Percentiles rank a stretch among this genome's conserved stretches.
Evolutionary conservation across 192 early-diverging fungal genomes (phyloP).

Genomic region (Coemansia sp.): DNA sequence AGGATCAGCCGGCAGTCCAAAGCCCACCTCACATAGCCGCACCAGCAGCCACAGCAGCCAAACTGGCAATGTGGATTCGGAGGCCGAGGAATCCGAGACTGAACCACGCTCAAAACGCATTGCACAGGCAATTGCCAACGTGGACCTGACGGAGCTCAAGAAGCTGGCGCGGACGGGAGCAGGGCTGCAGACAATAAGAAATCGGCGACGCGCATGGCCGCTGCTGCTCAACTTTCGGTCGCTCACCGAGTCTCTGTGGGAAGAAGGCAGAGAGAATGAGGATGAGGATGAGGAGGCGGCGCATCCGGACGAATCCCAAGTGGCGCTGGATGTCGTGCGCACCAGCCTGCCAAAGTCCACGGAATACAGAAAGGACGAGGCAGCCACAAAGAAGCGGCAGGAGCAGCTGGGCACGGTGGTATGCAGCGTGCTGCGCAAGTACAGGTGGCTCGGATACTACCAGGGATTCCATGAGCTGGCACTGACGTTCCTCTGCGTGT

Average conservation of each 20-base stretch:
- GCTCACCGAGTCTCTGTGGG: constrained; percentile 17
- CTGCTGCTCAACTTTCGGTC: constrained; percentile 48
- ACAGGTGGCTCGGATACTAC: constrained; percentile 70
- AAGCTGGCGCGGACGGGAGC: constrained; percentile 36
- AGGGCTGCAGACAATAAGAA: constrained; percentile 36
- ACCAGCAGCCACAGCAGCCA: constrained; percentile 3
- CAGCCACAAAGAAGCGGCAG: constrained; percentile 52
- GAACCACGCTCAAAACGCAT: constrained; percentile 35
- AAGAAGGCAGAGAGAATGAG: background rate
- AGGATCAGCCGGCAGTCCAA: background rate
- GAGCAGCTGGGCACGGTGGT: constrained; percentile 56
- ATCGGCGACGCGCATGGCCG: constrained; percentile 49
- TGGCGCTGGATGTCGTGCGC: constrained; percentile 42
- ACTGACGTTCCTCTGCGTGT: constrained; percentile 56
- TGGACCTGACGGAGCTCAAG: constrained; percentile 44
- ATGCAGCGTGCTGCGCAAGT: constrained; percentile 52
- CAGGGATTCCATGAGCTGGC: constrained; percentile 62
- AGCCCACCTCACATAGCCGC: constrained; percentile 1
- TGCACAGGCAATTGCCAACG: constrained; percentile 30
- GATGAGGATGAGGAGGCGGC: background rate
- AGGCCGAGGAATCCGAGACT: background rate
- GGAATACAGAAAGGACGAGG: constrained; percentile 27
- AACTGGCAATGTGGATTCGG: background rate
- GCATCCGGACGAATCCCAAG: constrained; percentile 45
- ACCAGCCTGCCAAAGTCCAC: constrained; percentile 25